Evolutionary conservation across 352 stramenopile species (phyloP), one percentile per base, ranked within the genome.

Genomic region (Peronospora farinosa): DNA sequence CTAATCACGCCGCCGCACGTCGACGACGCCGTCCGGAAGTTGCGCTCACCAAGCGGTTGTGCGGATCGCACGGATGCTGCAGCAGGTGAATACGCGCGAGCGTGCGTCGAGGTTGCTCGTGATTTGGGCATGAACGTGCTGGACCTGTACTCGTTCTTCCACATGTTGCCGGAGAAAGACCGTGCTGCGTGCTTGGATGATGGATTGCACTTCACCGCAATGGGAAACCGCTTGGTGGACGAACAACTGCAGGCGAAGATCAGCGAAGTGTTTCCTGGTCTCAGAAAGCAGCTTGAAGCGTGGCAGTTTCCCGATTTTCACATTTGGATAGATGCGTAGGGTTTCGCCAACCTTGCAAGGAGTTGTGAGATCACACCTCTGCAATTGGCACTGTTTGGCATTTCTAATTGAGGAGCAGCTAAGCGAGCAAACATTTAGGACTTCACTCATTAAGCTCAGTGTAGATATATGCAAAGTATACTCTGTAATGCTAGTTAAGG

Each of bases 1-100:
- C 25, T 87, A 23, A 75, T 87, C 47, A 84, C 75, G 15, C 73
- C 75, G n/a, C 64, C 70, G 3, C 54, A 74, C 13, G 63, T 86
- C 10, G 67, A 83, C 36, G 72, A 86, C 36, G 59, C 33, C 6
- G 45, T 57, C 8, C 68, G 65, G 0, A 49, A 48, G 10, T 48
- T 46, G 3, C 32, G 45, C 12, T 60, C 45, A 2, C 5, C 43
- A 13, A 57, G 13, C 10, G 56, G 51, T 1, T 21, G 30, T 8
- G 38, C 74, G 13, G 77, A 88, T 28, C 70, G 74, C 25, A 71
- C 63, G 11, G 78, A 84, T 35, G 70, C 39, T 0, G 45, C 37
- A 2, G 47, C 69, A 9, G 71, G 50, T 3, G 51, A 62, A 45
- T 86, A 88, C 40, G 77, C 77, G 3, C 57, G 23, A 17, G 57